Evolutionary conservation across 2,329 filamentous ascomycete species (phyloP).

Genomic region (Fonsecaea pugnacius): DNA sequence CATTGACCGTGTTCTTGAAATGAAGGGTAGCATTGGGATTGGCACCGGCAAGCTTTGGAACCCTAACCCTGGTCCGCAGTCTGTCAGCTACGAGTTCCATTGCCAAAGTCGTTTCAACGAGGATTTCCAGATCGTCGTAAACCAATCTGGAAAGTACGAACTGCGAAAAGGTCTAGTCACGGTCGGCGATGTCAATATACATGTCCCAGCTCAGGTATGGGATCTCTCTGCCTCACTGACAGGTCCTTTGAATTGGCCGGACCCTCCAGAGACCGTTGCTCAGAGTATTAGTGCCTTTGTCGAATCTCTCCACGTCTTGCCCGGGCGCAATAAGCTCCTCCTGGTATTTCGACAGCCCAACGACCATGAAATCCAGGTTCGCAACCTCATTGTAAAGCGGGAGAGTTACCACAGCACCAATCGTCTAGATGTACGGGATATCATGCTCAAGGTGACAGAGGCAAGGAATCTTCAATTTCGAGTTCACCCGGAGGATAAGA

Average conservation of each 20-base stretch:
- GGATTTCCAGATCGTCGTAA: slow-evolving; percentile 42
- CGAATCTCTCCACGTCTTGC: slow-evolving; percentile 43
- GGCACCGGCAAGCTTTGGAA: slow-evolving; percentile 22
- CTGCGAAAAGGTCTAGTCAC: slow-evolving; percentile 38
- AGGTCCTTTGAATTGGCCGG: slow-evolving; percentile 38
- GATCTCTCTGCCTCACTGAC: slow-evolving; percentile 44
- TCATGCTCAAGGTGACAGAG: slow-evolving; percentile 44
- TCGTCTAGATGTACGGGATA: slow-evolving; percentile 34
- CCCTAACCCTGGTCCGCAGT: slow-evolving; percentile 14
- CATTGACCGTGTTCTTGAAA: slow-evolving; percentile 46
- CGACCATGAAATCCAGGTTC: slow-evolving; percentile 32
- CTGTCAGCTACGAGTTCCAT: slow-evolving; percentile 47
- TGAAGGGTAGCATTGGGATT: slow-evolving; percentile 37
- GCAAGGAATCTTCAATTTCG: slow-evolving; percentile 44
- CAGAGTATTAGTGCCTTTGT: slow-evolving; percentile 42
- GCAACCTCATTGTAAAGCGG: slow-evolving; percentile 28
- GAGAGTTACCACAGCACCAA: slow-evolving; percentile 37
- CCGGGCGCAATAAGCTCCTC: slow-evolving; percentile 37
- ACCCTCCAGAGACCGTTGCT: slow-evolving; percentile 37
- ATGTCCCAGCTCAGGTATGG: slow-evolving; percentile 47
- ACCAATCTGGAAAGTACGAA: slow-evolving; percentile 41
- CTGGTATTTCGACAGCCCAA: slow-evolving; percentile 40
- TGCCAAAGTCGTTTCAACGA: slow-evolving; percentile 43
- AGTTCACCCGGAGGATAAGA: slow-evolving; percentile 34
- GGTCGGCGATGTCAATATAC: slow-evolving; percentile 46